Evolutionary conservation across 1,139 yeast species (phyloP).

Genomic region (Zhuliangozyma blackwelliae): DNA sequence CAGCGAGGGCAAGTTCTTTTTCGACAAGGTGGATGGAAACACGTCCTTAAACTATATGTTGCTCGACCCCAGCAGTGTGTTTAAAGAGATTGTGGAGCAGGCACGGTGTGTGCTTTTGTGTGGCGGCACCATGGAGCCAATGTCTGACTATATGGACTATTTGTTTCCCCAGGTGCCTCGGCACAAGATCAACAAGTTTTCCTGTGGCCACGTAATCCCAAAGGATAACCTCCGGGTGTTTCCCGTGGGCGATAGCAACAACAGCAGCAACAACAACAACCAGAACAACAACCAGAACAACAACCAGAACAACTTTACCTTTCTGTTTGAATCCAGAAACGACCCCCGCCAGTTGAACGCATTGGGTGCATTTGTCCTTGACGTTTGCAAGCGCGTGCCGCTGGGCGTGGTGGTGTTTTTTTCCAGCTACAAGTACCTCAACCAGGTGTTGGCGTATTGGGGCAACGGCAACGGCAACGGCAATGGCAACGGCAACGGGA

Average conservation of each 20-base stretch:
- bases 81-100: slow-evolving; percentile 60
- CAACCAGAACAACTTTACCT: slow-evolving; percentile 46
- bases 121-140: slow-evolving; percentile 97
- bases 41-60: slow-evolving; percentile 61
- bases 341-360: slow-evolving; percentile 40
- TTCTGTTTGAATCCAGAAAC: slow-evolving; percentile 65
- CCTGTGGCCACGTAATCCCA: slow-evolving; percentile 87
- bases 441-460: slow-evolving; percentile 53
- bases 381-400: slow-evolving; percentile 51
- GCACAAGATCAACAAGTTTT: slow-evolving; percentile 47
- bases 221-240: slow-evolving; percentile 60
- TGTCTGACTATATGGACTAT: slow-evolving; percentile 59
- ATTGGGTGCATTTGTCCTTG: slow-evolving; percentile 49
- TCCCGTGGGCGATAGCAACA: slow-evolving; percentile 29
- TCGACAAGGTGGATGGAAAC: slow-evolving; percentile 36
- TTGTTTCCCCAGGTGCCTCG: slow-evolving; percentile 56
- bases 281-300: slow-evolving; percentile 4
- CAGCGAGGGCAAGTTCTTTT: slow-evolving; percentile 76
- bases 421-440: slow-evolving; percentile 77
- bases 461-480: slow-evolving; percentile 16
- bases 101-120: slow-evolving; percentile 75
- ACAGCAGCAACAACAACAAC: slow-evolving; percentile 9
- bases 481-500: not conserved
- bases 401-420: slow-evolving; percentile 77
- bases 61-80: slow-evolving; percentile 74